Evolutionary conservation across 495 filamentous ascomycete genomes (phyloP).

Genomic region (Aspergillus panamensis): DNA sequence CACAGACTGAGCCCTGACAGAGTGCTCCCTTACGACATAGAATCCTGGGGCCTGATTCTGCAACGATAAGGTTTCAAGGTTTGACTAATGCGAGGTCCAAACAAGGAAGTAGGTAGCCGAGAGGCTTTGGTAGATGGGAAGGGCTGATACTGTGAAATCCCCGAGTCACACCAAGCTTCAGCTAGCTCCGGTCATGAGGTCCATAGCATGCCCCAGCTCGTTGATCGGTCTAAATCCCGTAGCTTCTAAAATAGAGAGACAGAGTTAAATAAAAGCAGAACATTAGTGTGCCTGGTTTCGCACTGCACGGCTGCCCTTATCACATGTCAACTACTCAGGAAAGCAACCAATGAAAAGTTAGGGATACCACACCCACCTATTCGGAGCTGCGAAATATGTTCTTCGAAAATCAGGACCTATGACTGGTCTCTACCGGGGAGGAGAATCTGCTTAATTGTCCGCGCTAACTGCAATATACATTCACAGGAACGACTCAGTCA

Average conservation of each 20-base stretch:
- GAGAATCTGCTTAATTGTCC: neutral
- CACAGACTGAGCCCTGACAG: constrained; percentile 18
- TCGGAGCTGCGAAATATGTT: neutral
- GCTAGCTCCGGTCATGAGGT: constrained; percentile 2
- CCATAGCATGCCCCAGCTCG: neutral
- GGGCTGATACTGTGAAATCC: neutral
- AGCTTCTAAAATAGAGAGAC: neutral
- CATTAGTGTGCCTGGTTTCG: neutral
- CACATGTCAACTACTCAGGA: neutral
- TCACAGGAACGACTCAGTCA: neutral
- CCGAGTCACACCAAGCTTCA: constrained; percentile 9
- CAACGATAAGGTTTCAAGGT: neutral
- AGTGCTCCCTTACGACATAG: neutral
- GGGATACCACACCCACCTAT: neutral
- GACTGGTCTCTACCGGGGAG: neutral
- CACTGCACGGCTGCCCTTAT: neutral
- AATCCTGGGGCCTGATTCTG: neutral
- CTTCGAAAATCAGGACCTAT: neutral
- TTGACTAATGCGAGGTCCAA: constrained; percentile 1
- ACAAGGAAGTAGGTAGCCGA: neutral
- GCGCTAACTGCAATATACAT: neutral
- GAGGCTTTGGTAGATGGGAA: neutral
- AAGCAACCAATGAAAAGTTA: neutral
- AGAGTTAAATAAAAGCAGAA: neutral
- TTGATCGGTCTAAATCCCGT: neutral